A percentile compares a stretch with the other conserved stretches of the same genome.
Conservation (phyloP, 805 yeast species). For the Helenozyma rhizophorensis region DNA sequence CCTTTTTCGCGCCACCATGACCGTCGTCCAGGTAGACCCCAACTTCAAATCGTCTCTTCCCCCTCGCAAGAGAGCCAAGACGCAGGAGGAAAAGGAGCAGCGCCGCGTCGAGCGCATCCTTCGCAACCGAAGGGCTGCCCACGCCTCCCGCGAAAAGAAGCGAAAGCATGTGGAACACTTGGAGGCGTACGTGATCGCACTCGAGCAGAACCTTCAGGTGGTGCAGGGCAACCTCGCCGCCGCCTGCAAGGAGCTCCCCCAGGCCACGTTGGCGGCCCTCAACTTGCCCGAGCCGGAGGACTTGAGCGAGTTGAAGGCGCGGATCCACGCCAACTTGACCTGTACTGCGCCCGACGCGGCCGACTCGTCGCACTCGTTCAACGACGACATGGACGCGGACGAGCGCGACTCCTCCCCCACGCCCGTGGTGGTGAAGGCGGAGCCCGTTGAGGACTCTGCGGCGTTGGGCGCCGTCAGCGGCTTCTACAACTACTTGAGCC, state of each 20-base stretch:
- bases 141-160: constrained; percentile 95
- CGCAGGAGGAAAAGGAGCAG: constrained; percentile 95
- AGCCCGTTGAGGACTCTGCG: constrained; percentile 6
- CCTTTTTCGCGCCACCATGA: too few species aligned
- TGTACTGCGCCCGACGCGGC: neutral
- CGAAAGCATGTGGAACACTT: constrained; percentile 84
- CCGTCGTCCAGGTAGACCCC: constrained; percentile 11
- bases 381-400: constrained; percentile 1
- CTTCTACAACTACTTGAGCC: constrained; percentile 38
- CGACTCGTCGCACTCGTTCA: constrained; percentile 2
- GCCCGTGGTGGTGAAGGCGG: constrained; percentile 6
- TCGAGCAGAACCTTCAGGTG: constrained; percentile 33
- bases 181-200: constrained; percentile 52
- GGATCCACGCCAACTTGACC: constrained; percentile 9
- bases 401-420: constrained; percentile 2
- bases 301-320: constrained; percentile 10
- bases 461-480: constrained; percentile 6
- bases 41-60: constrained; percentile 56
- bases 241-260: constrained; percentile 9
- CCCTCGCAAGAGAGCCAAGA: constrained; percentile 94
- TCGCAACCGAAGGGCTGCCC: constrained; percentile 95
- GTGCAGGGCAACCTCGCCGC: constrained; percentile 23
- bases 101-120: constrained; percentile 88
- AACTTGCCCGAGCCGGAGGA: constrained; percentile 11
- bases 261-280: constrained; percentile 5